A percentile compares a stretch with the other conserved stretches of the same genome.
These are phyloP conservation scores for Ascochyta fabae DNA, from an alignment of 2,329 filamentous ascomycete species.

Conservation along the genomic window DNA sequence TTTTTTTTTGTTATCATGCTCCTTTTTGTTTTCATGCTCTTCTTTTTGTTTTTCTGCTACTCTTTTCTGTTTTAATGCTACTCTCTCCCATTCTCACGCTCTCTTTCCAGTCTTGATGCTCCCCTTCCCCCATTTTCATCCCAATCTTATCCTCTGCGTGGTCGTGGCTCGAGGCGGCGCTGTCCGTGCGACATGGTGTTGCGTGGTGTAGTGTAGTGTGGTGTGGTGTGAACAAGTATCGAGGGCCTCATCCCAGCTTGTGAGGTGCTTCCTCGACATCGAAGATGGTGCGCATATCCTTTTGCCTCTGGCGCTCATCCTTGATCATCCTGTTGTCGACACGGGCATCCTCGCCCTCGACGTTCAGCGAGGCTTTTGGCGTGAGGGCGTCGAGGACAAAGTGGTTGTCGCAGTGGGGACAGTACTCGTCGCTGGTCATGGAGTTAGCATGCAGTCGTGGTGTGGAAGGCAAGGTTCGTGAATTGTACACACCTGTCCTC, in stretches of 20 bases:
- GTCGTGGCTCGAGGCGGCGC: slow-evolving; percentile 14
- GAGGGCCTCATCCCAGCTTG: slow-evolving; percentile 68
- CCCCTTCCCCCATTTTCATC: too few relatives aligned
- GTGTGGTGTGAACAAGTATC: neutral
- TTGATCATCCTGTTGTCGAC: slow-evolving; percentile 85
- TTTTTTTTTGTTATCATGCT: too few relatives aligned
- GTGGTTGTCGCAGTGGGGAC: slow-evolving; percentile 98
- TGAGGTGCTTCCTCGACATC: slow-evolving; percentile 77
- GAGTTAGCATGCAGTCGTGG: slow-evolving; percentile 15
- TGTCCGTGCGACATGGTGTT: slow-evolving; percentile 18
- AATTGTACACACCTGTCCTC: slow-evolving; percentile 67
- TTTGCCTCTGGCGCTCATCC: slow-evolving; percentile 76
- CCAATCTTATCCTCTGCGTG: neutral
- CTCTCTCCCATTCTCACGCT: too few relatives aligned
- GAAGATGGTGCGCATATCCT: slow-evolving; percentile 71
- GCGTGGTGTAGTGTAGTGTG: neutral
- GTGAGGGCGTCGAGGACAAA: slow-evolving; percentile 89
- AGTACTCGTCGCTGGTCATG: slow-evolving; percentile 82
- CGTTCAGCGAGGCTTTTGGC: slow-evolving; percentile 79
- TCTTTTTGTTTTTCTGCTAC: too few relatives aligned
- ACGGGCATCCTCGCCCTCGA: slow-evolving; percentile 90
- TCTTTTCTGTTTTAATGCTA: too few relatives aligned
- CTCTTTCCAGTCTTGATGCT: too few relatives aligned
- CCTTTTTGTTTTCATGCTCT: too few relatives aligned
- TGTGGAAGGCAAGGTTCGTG: neutral